Evolutionary conservation across 257 asterid genomes (phyloP).

Genomic region (Lantana camara): DNA sequence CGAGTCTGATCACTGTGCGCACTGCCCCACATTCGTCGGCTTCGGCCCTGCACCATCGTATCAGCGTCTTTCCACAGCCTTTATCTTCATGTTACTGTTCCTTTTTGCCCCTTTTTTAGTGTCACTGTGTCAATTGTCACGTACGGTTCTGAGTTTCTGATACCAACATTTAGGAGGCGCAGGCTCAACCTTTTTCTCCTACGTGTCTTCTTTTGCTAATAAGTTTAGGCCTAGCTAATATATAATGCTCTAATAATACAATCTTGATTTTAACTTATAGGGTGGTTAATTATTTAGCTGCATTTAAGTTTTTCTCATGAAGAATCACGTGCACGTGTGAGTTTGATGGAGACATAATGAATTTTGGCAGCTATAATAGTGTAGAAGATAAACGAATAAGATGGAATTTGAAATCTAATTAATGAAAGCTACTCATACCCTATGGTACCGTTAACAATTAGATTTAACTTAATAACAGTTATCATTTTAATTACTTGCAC

Average conservation of each 20-base stretch:
- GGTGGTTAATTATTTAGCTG: constrained; percentile 32
- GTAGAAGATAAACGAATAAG: too few relatives aligned
- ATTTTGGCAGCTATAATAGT: background rate
- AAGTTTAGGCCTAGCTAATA: background rate
- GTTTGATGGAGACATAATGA: constrained; percentile 10
- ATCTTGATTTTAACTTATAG: constrained; percentile 18
- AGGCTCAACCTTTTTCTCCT: constrained; percentile 25
- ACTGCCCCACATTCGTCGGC: background rate
- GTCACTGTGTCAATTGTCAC: constrained; percentile 37
- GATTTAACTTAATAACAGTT: too few relatives aligned
- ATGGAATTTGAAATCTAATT: background rate
- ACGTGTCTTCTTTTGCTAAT: constrained; percentile 33
- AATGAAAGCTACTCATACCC: background rate
- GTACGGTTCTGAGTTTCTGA: constrained; percentile 40
- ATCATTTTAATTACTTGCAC: too few relatives aligned
- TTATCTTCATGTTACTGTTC: too few relatives aligned
- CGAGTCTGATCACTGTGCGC: constrained; percentile 30
- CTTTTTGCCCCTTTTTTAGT: constrained; percentile 21
- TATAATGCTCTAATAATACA: too few relatives aligned
- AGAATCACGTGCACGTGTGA: constrained; percentile 48
- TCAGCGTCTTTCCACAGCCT: constrained; percentile 30
- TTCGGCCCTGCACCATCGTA: constrained; percentile 25
- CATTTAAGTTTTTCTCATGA: constrained; percentile 29
- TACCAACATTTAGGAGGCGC: constrained; percentile 35
- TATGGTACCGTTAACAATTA: too few relatives aligned